Evolutionary conservation across 2,329 filamentous ascomycete species (phyloP), one percentile per base, ranked within the genome.

Genomic region (Dothideomycetes sp.): DNA sequence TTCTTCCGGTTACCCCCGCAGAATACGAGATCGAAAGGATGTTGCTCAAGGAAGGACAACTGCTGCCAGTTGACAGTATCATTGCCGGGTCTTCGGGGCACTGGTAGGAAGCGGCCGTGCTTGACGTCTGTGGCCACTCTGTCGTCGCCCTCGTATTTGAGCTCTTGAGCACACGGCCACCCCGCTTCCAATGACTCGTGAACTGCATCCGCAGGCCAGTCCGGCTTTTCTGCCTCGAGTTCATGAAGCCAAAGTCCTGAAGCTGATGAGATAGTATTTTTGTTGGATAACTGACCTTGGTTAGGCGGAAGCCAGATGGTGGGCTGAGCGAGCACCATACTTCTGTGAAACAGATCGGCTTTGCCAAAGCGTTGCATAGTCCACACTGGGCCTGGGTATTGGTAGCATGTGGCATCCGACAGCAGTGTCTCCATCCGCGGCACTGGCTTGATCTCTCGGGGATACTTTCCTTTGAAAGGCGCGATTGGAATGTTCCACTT

Each of bases 81-180:
- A 34, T 63, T 60, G n/a, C 56, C 57, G 5, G 54, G 48, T 34
- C 65, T 58, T 4, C 66, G 62, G 22, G 66, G 65, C 9, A 63
- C 47, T n/a, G 61, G 59, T 4, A 61, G 51, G 46, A 60, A 68
- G 14, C 66, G 61, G 8, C 64, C 55, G 32, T 65, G 57, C 34
- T 61, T 57, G 3, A 53, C 51, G 16, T 64, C 63, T 2, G 63
- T 68, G 31, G 64, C 59, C 11, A 65, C 62, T 9, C 66, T 60
- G 22, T 65, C 64, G 31, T 66, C 61, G 0, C 66, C 66, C 45
- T 69, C 65, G 57, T 65, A 68, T 45, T 64, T 64, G 52, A 62
- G 52, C 52, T 69, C 65, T 9, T 56, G 49, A 4, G 48, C 32
- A 9, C 50, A 49, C 0, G 65, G 66, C 62, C 62, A 69, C 2